phyloP scores from a whole-genome alignment of 805 yeast genomes.

The Kuraishia floccosa region DNA sequence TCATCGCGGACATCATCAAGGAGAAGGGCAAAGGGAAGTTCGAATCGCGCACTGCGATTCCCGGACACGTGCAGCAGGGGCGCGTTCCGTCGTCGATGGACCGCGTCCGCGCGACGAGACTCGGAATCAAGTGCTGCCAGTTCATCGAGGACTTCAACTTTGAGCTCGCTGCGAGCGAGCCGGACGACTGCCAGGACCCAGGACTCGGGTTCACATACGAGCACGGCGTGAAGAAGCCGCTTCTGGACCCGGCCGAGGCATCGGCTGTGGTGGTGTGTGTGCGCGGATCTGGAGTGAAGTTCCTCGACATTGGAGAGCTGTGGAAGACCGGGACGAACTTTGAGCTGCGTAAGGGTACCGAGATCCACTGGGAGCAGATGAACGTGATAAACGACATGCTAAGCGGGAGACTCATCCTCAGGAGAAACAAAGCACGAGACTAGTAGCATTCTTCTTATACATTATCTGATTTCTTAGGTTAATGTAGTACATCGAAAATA shows the following conservation, averaged over 20 bases:
- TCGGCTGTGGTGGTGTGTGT: slow-evolving; percentile 58
- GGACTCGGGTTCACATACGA: slow-evolving; percentile 37
- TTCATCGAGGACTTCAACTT: slow-evolving; percentile 39
- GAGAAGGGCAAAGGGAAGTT: slow-evolving; percentile 55
- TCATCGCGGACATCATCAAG: slow-evolving; percentile 59
- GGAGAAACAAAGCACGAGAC: slow-evolving; percentile 18
- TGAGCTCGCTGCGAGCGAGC: neutral
- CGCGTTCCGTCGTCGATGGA: slow-evolving; percentile 69
- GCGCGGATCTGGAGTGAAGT: slow-evolving; percentile 52
- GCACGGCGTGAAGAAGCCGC: slow-evolving; percentile 34
- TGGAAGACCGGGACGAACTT: slow-evolving; percentile 54
- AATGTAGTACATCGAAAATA: no score
- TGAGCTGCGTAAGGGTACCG: slow-evolving; percentile 51
- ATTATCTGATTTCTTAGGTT: no score
- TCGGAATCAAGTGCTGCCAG: slow-evolving; percentile 58
- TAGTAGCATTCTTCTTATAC: no score
- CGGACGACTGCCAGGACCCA: slow-evolving; percentile 9
- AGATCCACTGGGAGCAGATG: slow-evolving; percentile 59
- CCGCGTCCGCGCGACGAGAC: slow-evolving; percentile 62
- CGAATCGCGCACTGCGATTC: slow-evolving; percentile 71
- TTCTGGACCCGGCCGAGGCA: slow-evolving; percentile 27
- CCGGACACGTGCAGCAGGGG: slow-evolving; percentile 86
- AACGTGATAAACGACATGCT: slow-evolving; percentile 52
- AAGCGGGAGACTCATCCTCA: slow-evolving; percentile 54
- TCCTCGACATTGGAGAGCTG: slow-evolving; percentile 42